Evolutionary conservation across 78 protist species (phyloP), one percentile per base, ranked within the genome.

Genomic region (Dictyostelium citrinum): DNA sequence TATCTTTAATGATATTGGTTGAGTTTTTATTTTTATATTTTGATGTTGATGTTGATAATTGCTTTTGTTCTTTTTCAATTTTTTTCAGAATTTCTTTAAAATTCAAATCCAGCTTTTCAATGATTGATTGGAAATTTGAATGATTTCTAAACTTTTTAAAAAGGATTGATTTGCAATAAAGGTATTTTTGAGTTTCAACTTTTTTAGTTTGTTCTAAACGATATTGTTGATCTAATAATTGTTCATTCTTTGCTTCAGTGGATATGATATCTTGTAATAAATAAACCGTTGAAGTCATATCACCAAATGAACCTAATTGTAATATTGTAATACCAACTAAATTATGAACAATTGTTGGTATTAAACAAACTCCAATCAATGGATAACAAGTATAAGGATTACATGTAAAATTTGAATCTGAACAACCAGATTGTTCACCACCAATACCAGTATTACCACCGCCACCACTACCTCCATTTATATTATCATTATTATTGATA

Each of bases 291-390:
- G 72, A 17, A 0, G 84, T 55, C 10, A 80, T 58, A 33, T 80
- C 84, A 58, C 84, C 84, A 80, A 55, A 80, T 10, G 29, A 16
- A 22, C 39, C 64, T 51, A 80, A 29, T 80, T 80, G 84, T 31
- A 80, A 24, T 9, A 80, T 10, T 17, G 84, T 33, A 16, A 80
- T 35, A 20, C 84, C 84, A 55, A 80, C 39, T 35, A 35, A 29
- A 20, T 29, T 80, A 9, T 35, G 35, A 58, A 20, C 12, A 0
- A 35, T 27, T 1, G 64, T 45, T 55, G 84, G 84, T 3, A 80
- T 20, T 43, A 80, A n/a, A 80, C 64, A 49, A 80, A 29, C 49
- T 6, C 84, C 84, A 55, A 80, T 35, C 29, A 80, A 55, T 22
- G 84, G 84, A 24, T 46, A 22, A 33, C 33, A 33, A 24, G 61